Conservation (phyloP, 805 yeast genomes). For the Nakazawaea populi region DNA sequence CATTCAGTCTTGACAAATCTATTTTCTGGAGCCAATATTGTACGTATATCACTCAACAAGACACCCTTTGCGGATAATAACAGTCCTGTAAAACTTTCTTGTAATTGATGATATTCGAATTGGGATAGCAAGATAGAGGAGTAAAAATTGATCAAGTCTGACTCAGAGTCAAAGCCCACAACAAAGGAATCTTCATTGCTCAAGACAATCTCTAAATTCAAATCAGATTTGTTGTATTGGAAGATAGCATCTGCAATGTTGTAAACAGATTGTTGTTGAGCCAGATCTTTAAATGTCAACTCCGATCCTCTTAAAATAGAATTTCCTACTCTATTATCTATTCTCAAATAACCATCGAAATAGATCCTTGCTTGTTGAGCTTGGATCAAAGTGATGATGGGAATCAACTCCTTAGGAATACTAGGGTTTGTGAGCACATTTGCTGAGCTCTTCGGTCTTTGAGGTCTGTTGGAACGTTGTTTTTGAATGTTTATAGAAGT, state of each 20-base stretch:
- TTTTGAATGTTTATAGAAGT: too few species aligned
- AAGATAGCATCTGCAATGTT: constrained; percentile 42
- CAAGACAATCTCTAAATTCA: constrained; percentile 17
- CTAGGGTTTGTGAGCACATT: constrained; percentile 13
- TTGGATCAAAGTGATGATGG: constrained; percentile 62
- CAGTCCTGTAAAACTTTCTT: constrained; percentile 63
- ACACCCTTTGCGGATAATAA: constrained; percentile 53
- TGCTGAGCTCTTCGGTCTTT: constrained; percentile 1
- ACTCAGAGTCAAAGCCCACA: constrained; percentile 19
- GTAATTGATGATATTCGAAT: constrained; percentile 50
- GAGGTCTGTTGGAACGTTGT: too few species aligned
- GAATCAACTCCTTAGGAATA: constrained; percentile 62
- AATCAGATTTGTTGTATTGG: constrained; percentile 12
- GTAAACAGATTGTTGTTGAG: constrained; percentile 24
- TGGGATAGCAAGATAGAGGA: constrained; percentile 47
- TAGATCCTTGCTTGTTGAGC: constrained; percentile 69
- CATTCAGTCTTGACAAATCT: constrained; percentile 47
- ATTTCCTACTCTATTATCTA: constrained; percentile 20
- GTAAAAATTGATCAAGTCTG: constrained; percentile 25
- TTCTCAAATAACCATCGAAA: constrained; percentile 43
- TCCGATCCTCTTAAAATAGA: constrained; percentile 44
- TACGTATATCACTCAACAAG: constrained; percentile 50
- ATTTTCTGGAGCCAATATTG: constrained; percentile 46
- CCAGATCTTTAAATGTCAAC: constrained; percentile 38
- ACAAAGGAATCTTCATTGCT: constrained; percentile 19